Evolutionary conservation across 768 basidiomycete genomes (phyloP).

Genomic region (Favolaschia claudopus): DNA sequence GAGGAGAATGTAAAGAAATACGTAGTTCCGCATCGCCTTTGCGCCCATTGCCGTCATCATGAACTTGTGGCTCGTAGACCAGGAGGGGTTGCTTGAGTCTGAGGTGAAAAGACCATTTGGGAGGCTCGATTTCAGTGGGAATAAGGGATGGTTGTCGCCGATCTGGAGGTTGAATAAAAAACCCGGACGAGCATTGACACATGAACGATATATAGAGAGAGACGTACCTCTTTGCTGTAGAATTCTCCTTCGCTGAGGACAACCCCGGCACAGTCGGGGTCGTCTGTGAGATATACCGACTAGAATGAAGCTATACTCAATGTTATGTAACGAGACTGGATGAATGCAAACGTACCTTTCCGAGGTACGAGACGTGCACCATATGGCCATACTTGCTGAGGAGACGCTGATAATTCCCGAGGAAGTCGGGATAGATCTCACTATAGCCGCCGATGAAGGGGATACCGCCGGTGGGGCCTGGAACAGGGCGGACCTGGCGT

Average conservation of each 20-base stretch:
- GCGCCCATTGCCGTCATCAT: constrained; percentile 29
- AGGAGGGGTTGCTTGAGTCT: constrained; percentile 16
- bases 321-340: neutral
- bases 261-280: constrained; percentile 18
- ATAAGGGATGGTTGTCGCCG: constrained; percentile 18
- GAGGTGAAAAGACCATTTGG: constrained; percentile 25
- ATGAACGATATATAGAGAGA: too few species aligned
- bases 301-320: neutral
- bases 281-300: constrained; percentile 21
- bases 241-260: constrained; percentile 22
- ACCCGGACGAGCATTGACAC: too few species aligned
- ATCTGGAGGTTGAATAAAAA: too few species aligned
- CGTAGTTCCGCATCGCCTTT: constrained; percentile 22
- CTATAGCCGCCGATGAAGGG: constrained; percentile 25
- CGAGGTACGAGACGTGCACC: constrained; percentile 20
- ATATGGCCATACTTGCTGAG: constrained; percentile 21
- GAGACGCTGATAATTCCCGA: constrained; percentile 25
- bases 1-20: too few species aligned
- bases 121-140: constrained; percentile 13
- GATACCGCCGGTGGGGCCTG: constrained; percentile 20
- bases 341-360: constrained; percentile 3
- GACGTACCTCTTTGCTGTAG: constrained; percentile 12
- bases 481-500: constrained; percentile 23
- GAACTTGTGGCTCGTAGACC: constrained; percentile 23
- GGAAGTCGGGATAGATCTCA: constrained; percentile 26